Conservation (phyloP, 1,139 yeast species). For the Hanseniaspora uvarum region DNA sequence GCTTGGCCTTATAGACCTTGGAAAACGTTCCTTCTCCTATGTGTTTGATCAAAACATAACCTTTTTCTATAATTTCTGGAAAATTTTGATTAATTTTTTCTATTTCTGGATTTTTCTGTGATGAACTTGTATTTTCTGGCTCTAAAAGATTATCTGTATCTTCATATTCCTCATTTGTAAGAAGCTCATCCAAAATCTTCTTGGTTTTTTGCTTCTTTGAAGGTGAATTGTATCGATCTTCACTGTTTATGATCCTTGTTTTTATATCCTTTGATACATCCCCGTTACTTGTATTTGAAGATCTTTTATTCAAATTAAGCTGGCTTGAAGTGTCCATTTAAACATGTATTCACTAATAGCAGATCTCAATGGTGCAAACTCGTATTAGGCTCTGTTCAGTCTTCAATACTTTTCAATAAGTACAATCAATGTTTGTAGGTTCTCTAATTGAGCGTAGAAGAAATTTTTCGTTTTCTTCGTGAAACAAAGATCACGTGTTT, state of each 20-base stretch:
- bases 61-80: slow-evolving; percentile 47
- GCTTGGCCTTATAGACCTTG: slow-evolving; percentile 68
- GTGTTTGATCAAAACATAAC: slow-evolving; percentile 63
- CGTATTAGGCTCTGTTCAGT: too few species aligned
- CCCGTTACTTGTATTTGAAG: not conserved
- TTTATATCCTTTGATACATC: not conserved
- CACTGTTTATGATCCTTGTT: slow-evolving; percentile 13
- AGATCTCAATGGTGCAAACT: too few species aligned
- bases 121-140: not conserved
- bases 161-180: not conserved
- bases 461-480: not conserved
- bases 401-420: not conserved
- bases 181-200: not conserved
- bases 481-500: not conserved
- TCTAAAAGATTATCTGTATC: not conserved
- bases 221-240: slow-evolving; percentile 17
- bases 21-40: slow-evolving; percentile 96
- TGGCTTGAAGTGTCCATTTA: not conserved
- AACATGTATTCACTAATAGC: not conserved
- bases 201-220: slow-evolving; percentile 16
- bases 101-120: slow-evolving; percentile 1
- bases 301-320: not conserved
- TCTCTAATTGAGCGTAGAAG: not conserved
- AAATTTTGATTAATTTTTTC: slow-evolving; percentile 45
- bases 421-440: too few species aligned